Conservation (phyloP, 2,329 filamentous ascomycete genomes). For the Aotearoamyces nothofagi region DNA sequence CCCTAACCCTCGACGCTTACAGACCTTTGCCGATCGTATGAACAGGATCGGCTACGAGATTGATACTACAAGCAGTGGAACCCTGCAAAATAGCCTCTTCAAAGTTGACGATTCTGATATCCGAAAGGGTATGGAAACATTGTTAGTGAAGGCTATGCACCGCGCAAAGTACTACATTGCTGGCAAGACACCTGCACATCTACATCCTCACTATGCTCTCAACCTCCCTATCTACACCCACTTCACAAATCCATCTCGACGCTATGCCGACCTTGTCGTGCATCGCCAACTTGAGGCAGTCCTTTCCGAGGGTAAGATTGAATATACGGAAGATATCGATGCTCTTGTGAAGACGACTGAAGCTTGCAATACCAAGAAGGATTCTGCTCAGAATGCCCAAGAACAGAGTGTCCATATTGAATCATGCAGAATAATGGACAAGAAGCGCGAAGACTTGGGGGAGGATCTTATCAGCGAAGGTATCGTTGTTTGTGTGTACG, state of each 20-base stretch:
- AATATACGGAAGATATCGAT: constrained; percentile 83
- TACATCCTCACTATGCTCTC: constrained; percentile 78
- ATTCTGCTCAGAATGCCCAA: constrained; percentile 91
- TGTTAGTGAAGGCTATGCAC: constrained; percentile 89
- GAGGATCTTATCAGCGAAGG: constrained; percentile 91
- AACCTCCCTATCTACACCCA: constrained; percentile 94
- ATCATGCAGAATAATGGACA: constrained; percentile 91
- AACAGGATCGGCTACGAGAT: constrained; percentile 79
- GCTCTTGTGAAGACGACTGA: constrained; percentile 83
- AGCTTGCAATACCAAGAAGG: constrained; percentile 97
- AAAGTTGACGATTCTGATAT: constrained; percentile 78
- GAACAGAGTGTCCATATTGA: constrained; percentile 99
- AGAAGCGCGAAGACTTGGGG: constrained; percentile 69
- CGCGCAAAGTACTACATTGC: constrained; percentile 90
- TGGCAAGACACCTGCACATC: constrained; percentile 60
- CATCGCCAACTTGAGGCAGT: constrained; percentile 87
- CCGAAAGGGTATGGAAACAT: constrained; percentile 94
- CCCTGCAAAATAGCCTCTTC: constrained; percentile 89
- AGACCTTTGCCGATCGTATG: constrained; percentile 89
- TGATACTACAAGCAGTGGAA: constrained; percentile 77
- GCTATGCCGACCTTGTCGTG: constrained; percentile 88
- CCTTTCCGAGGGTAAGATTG: constrained; percentile 65
- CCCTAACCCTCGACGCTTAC: constrained; percentile 76
- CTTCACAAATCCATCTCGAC: constrained; percentile 88
- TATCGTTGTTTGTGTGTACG: constrained; percentile 93